phyloP scores from a whole-genome alignment of 225 moss, liverwort and hornwort genomes.

The Sphagnum contortum region DNA sequence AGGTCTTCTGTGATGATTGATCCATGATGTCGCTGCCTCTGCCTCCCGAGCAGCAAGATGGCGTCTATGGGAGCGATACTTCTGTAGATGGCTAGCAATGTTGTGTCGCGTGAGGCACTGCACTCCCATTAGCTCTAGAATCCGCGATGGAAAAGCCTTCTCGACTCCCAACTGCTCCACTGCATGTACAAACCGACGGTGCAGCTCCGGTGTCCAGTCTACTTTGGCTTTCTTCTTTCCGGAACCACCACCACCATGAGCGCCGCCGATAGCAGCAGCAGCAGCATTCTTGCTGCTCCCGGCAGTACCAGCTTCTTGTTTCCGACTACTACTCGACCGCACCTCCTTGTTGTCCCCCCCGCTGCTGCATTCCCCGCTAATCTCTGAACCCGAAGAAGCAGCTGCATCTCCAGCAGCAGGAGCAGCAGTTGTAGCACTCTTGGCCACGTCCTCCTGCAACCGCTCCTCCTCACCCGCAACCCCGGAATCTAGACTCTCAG shows the following conservation, averaged over 20 bases:
- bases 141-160: conserved; percentile 93
- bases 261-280: background rate
- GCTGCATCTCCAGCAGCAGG: conserved; percentile 2
- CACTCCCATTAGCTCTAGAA: conserved; percentile 93
- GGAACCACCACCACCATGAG: background rate
- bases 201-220: conserved; percentile 97
- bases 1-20: conserved; percentile 62
- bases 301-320: conserved; percentile 15
- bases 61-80: conserved; percentile 94
- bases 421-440: conserved; percentile 1
- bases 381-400: conserved; percentile 39
- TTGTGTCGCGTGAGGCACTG: conserved; percentile 97
- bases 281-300: conserved; percentile 51
- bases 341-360: conserved; percentile 55
- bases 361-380: conserved; percentile 73
- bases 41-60: conserved; percentile 90
- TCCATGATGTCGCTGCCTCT: conserved; percentile 75
- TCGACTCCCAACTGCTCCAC: conserved; percentile 98
- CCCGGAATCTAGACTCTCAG: background rate
- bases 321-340: background rate
- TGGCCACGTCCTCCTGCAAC: conserved; percentile 73
- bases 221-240: conserved; percentile 91
- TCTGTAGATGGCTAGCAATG: conserved; percentile 97
- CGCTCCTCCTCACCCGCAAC: conserved; percentile 71
- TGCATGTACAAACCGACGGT: conserved; percentile 93